Base-by-base conservation (phyloP, 306 rosid species). In the Casuarina glauca region DNA sequence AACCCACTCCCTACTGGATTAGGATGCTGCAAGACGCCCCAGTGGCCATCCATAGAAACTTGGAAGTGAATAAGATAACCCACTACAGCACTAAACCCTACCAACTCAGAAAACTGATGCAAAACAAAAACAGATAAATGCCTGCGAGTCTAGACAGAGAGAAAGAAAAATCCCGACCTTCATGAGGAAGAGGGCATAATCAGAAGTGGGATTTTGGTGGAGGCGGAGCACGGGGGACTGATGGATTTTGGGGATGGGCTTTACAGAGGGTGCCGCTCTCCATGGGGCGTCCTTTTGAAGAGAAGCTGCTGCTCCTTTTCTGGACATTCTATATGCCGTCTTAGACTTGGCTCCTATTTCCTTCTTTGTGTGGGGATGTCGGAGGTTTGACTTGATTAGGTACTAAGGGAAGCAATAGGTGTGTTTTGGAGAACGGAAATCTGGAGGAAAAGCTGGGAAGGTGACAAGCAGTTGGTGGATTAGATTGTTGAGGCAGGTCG, bases 281-380 rank as follows among this genome's bases (percentile, higher is more conserved):
- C 97, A 95, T 45, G 97, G 99, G 57, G 81, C 99, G 49, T 95
- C 97, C 75, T 93, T 83, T 12, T 80, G 88, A 44, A 95, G 86
- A 35, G 88, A 67, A 61, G 94, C 76, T 20, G 74, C 78, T 39
- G 75, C 75, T 60, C 86, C 87, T 78, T 88, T 92, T 52, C 81
- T 86, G 74, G 97, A 87, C 98, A 91, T 94, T 36, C 64, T 74
- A 53, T 32, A 20, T 16, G 8, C 9, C 13, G 64, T 19, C 49
- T 46, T 48, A 76, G 50, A 26, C 43, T 26, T 13, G 35, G 79
- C 39, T 58, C 4, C 64, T 52, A 54, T 20, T 74, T 43, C 32
- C 49, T 36, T 13, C 17, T 53, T 16, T 16, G 58, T 53, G 58
- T n/a, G 2, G 4, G 1, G 26, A 53, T 26, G 32, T 26, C 32